Evolutionary conservation across 805 yeast genomes (phyloP).

Genomic region (Wickerhamiella australiensis): DNA sequence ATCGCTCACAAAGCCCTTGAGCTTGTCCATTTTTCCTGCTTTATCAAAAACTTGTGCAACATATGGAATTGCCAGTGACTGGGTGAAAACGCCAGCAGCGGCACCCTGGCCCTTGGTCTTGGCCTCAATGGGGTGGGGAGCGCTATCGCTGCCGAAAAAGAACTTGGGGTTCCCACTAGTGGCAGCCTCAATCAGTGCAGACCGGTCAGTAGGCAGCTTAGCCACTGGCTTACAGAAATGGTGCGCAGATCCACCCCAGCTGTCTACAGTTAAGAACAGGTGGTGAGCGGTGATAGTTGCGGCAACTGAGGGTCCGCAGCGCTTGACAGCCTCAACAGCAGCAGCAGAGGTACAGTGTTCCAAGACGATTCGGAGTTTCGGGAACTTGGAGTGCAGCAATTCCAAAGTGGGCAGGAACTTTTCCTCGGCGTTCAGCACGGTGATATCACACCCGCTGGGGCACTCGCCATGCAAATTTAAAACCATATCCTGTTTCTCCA

Average conservation of each 20-base stretch:
- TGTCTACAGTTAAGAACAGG: conserved; percentile 72
- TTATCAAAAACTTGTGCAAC: conserved; percentile 76
- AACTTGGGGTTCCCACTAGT: conserved; percentile 83
- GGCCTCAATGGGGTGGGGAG: conserved; percentile 81
- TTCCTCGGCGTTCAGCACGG: conserved; percentile 88
- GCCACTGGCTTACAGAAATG: conserved; percentile 98
- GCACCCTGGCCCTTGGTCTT: conserved; percentile 72
- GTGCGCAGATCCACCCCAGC: conserved; percentile 93
- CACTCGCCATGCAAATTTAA: conserved; percentile 93
- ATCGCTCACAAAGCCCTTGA: conserved; percentile 64
- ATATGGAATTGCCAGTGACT: conserved; percentile 66
- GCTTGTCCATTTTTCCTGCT: conserved; percentile 47
- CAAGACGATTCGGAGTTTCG: conserved; percentile 69
- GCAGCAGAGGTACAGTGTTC: conserved; percentile 93
- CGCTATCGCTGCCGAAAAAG: conserved; percentile 95
- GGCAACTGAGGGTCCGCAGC: conserved; percentile 64
- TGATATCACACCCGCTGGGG: conserved; percentile 67
- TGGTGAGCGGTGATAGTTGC: conserved; percentile 97
- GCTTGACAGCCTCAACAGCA: conserved; percentile 66
- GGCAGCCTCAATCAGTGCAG: conserved; percentile 76
- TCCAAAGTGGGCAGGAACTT: conserved; percentile 78
- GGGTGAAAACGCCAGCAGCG: conserved; percentile 97
- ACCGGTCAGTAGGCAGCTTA: conserved; percentile 72
- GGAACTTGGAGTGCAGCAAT: conserved; percentile 71
- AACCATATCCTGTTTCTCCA: conserved; percentile 67